These are phyloP conservation scores for Candida maris DNA, from an alignment of 805 yeast species.

Conservation along the genomic window DNA sequence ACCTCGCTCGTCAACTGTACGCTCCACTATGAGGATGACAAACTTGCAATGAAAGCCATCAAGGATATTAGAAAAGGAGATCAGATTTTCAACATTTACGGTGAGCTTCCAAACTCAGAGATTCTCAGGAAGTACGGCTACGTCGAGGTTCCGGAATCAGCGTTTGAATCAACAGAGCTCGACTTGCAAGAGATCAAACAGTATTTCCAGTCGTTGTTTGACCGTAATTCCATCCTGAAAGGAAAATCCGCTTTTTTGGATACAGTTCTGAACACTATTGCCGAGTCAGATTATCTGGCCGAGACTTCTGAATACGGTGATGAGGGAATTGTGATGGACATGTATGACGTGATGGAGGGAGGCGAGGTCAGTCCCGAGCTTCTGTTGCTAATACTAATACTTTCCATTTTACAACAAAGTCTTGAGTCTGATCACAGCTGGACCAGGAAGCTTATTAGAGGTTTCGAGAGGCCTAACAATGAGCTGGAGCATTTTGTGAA, in stretches of 20 bases:
- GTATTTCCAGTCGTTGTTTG: conserved; percentile 31
- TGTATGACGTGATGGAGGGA: conserved; percentile 58
- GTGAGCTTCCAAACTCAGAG: conserved; percentile 90
- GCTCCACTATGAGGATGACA: conserved; percentile 46
- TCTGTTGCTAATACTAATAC: conserved; percentile 48
- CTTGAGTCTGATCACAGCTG: conserved; percentile 30
- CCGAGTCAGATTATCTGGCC: conserved; percentile 30
- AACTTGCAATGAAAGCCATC: conserved; percentile 68
- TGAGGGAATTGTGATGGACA: conserved; percentile 43
- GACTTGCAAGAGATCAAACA: conserved; percentile 40
- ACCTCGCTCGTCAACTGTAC: conserved; percentile 74
- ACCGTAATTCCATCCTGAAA: conserved; percentile 21
- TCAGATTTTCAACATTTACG: conserved; percentile 85
- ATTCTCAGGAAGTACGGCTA: conserved; percentile 87
- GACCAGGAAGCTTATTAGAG: conserved; percentile 27
- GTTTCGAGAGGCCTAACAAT: conserved; percentile 15
- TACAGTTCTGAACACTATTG: conserved; percentile 36
- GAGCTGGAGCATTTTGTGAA: conserved; percentile 37
- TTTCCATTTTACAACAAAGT: conserved; percentile 37
- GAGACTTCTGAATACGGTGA: conserved; percentile 30
- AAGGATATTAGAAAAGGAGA: conserved; percentile 57
- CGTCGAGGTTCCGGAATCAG: conserved; percentile 69
- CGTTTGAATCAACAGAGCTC: conserved; percentile 78
- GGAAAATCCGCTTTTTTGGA: conserved; percentile 27
- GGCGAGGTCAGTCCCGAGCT: conserved; percentile 62